Evolutionary conservation across 2,329 filamentous ascomycete species (phyloP), one percentile per base, ranked within the genome.

Genomic region (Ilyonectria destructans): DNA sequence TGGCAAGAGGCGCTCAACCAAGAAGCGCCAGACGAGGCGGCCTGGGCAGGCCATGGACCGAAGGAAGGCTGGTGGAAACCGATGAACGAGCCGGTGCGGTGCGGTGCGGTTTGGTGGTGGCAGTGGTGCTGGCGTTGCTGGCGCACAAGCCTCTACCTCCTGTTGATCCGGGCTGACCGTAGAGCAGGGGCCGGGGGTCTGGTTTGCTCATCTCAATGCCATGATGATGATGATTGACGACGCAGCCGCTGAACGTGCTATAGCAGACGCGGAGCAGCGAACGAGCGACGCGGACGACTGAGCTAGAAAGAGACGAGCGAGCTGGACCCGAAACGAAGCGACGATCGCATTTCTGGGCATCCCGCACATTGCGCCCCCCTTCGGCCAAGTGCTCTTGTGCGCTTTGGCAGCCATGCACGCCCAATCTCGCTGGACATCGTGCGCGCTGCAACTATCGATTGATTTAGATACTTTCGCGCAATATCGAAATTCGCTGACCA

Each of bases 311-410:
- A 57, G 52, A 65, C 45, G 35, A 37, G 37, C 43, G 56, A 64
- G 52, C 43, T 45, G 62, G 49, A 54, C 40, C 52, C 58, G 62
- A 60, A 67, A 65, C 55, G 54, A 69, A 65, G 48, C 61, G 62
- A 63, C 69, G 62, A 71, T 73, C 67, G 43, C 65, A 75, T 69
- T 71, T 66, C 60, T 64, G n/a, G 60, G 61, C 49, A 56, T 64
- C 60, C 43, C 48, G 55, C 51, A 55, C 7, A 19, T 54, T 17
- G 48, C 33, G 49, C 48, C 64, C 57, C 49, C 60, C 60, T 56
- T 59, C 51, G 26, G 23, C 19, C 21, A 29, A 31, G 58, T 31
- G 12, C 40, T 49, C 52, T 59, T 58, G 62, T 58, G 57, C 46
- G 48, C 45, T n/a, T 10, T 29, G 3, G 23, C 15, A 31, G 31